These are phyloP conservation scores for Colletotrichum tropicicola DNA, from an alignment of 2,329 filamentous ascomycete species.

Conservation along the genomic window DNA sequence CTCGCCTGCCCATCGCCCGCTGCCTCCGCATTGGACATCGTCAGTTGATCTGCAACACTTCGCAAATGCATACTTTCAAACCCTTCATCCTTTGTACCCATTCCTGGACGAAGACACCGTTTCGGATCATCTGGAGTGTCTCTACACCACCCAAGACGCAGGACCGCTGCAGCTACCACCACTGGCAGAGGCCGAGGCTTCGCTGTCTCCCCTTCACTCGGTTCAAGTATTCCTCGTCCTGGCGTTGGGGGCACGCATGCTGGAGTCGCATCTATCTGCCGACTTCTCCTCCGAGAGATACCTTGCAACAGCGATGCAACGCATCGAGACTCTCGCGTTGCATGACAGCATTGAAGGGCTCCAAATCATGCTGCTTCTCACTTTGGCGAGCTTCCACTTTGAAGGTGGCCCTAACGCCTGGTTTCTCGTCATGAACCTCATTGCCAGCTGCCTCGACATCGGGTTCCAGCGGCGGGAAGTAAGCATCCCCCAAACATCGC, in stretches of 20 bases:
- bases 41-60: slow-evolving; percentile 43
- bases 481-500: no score
- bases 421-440: no score
- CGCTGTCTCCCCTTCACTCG: slow-evolving; percentile 37
- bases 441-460: no score
- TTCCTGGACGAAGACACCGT: slow-evolving; percentile 56
- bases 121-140: slow-evolving; percentile 35
- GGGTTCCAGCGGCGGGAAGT: no score
- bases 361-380: slow-evolving; percentile 55
- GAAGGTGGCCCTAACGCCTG: no score
- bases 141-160: slow-evolving; percentile 38
- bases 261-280: slow-evolving; percentile 52
- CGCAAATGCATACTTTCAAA: slow-evolving; percentile 56
- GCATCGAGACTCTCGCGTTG: slow-evolving; percentile 53
- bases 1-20: slow-evolving; percentile 18
- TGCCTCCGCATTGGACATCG: not conserved
- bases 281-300: slow-evolving; percentile 57
- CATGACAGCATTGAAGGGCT: slow-evolving; percentile 58
- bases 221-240: slow-evolving; percentile 64
- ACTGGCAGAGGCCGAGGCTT: slow-evolving; percentile 28
- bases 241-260: slow-evolving; percentile 54
- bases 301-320: slow-evolving; percentile 54
- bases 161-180: not conserved
- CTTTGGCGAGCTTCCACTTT: slow-evolving; percentile 60
- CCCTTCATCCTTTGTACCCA: slow-evolving; percentile 57